phyloP scores from a whole-genome alignment of 2,329 filamentous ascomycete genomes.

The Alternaria ventricosa region DNA sequence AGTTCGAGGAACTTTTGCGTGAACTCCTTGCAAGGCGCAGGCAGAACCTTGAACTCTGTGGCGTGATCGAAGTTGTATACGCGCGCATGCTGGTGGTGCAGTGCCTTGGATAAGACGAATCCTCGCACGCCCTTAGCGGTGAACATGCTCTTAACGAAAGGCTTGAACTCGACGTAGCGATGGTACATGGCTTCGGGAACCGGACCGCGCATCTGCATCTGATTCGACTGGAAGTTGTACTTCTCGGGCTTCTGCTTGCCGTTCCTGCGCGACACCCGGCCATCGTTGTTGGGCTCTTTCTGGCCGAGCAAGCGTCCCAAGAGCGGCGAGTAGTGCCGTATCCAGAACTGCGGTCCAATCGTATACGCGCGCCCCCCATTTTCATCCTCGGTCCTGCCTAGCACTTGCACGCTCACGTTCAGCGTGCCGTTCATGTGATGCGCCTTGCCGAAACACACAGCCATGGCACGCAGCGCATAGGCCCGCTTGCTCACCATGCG shows the following conservation, averaged over 20 bases:
- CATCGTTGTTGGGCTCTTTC: conserved; percentile 58
- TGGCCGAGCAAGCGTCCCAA: conserved; percentile 79
- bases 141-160: conserved; percentile 90
- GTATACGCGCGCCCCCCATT: conserved; percentile 77
- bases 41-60: conserved; percentile 75
- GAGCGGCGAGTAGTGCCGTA: conserved; percentile 86
- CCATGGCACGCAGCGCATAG: conserved; percentile 74
- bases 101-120: conserved; percentile 78
- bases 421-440: conserved; percentile 74
- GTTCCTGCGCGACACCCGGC: conserved; percentile 47
- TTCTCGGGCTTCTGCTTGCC: conserved; percentile 62
- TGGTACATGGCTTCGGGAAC: conserved; percentile 84
- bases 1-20: conserved; percentile 83
- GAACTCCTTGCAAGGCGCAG: conserved; percentile 71
- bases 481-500: conserved; percentile 86
- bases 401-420: conserved; percentile 75
- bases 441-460: conserved; percentile 66
- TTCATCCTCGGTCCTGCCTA: conserved; percentile 73
- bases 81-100: conserved; percentile 87
- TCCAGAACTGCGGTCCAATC: conserved; percentile 75
- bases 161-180: conserved; percentile 90
- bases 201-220: conserved; percentile 85
- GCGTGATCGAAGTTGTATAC: conserved; percentile 86
- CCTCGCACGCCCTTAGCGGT: conserved; percentile 77
- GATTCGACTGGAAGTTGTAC: conserved; percentile 92